Base-by-base conservation (phyloP, 169 alveolate genomes). In the Theileria annulata region DNA sequence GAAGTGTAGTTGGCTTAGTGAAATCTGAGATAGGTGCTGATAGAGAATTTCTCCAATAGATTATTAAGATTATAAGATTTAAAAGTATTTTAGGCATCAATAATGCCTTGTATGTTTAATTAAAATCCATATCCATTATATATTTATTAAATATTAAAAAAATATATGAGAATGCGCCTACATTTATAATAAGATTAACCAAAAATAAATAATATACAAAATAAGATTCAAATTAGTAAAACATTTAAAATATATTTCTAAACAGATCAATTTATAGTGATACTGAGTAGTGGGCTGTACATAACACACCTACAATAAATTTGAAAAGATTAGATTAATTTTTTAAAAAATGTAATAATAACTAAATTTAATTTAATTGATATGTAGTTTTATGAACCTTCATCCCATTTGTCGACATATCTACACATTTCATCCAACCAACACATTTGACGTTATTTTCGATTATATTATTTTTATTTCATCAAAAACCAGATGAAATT, bases 1-100 rank as follows among this genome's bases (percentile, higher is more conserved):
- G 73, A 13, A 10, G 73, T 12, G 75, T 56, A 17, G 37, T 42
- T 10, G 86, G 86, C 17, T 64, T 64, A 27, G 6, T 5, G 15
- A 64, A 64, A 28, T 64, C 54, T 4, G 73, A n/a, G 17, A 64
- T 64, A 23, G 31, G 54, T 2, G 66, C 73, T 6, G 73, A 42
- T 12, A 59, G 68, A 8, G 27, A 30, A 28, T 28, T 28, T 10
- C 2, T 8, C 6, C 68, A 30, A 59, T 0, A 3, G 8, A 8
- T 10, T 12, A 42, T 17, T 3, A 42, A 3, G 3, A 42, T 10
- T 42, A 42, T 8, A 42, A 42, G 17, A 42, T 42, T 10, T 42
- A 8, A 42, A 42, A 42, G 51, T 8, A 42, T 42, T 42, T 42
- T 42, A 42, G 3, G 3, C 51, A 42, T 42, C 6, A 8, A 42